phyloP scores from a whole-genome alignment of 768 basidiomycete genomes.

The Saitozyma sp. region DNA sequence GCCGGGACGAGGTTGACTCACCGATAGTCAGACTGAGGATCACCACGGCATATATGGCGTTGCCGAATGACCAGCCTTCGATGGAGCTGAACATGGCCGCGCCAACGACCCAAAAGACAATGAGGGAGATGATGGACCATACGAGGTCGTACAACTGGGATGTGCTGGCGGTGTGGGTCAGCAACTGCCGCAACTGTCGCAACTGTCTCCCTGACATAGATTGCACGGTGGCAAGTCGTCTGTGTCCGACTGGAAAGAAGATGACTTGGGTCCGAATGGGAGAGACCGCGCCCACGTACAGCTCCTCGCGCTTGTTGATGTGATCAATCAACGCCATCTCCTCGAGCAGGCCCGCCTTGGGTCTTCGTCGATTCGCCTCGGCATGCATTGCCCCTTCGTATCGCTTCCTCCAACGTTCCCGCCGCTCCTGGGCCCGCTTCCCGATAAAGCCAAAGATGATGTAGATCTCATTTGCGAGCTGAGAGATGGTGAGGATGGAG shows the following conservation, averaged over 20 bases:
- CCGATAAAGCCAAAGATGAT: constrained; percentile 47
- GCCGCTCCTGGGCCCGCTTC: constrained; percentile 28
- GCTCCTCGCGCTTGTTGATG: constrained; percentile 47
- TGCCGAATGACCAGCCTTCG: constrained; percentile 49
- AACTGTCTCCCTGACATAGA: too few relatives aligned
- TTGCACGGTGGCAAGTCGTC: too few relatives aligned
- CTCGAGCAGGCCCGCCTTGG: constrained; percentile 38
- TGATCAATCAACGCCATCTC: constrained; percentile 50
- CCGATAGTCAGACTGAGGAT: constrained; percentile 37
- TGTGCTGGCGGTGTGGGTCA: neutral
- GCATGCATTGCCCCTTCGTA: constrained; percentile 42
- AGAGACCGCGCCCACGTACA: constrained; percentile 21
- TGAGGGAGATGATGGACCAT: constrained; percentile 38
- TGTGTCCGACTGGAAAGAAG: too few relatives aligned
- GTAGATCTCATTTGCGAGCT: constrained; percentile 47
- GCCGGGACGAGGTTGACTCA: constrained; percentile 6
- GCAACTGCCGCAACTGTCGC: neutral
- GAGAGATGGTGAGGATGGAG: constrained; percentile 50
- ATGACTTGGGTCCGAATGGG: too few relatives aligned
- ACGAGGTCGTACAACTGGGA: constrained; percentile 44
- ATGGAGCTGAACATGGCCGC: constrained; percentile 49
- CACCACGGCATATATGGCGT: constrained; percentile 47
- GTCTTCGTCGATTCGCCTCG: constrained; percentile 29
- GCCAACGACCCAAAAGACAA: constrained; percentile 51
- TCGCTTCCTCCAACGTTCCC: constrained; percentile 37